Conservation (phyloP, 345 rosid genomes). For the Schrenkiella parvula region DNA sequence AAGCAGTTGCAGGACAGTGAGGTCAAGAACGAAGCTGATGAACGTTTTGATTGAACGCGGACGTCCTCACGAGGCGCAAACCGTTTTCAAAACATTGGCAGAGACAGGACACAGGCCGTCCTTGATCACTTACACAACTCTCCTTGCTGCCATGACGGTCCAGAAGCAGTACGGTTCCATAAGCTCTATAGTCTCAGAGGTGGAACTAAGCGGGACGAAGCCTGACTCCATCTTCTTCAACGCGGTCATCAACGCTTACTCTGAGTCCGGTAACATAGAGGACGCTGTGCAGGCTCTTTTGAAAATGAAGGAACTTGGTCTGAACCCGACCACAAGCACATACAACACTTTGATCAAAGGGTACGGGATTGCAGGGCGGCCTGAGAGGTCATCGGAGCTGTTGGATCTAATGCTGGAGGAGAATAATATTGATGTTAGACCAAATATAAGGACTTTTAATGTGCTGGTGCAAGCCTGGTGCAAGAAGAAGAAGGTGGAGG, state of each 20-base stretch:
- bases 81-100: constrained; percentile 41
- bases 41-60: constrained; percentile 47
- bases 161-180: constrained; percentile 49
- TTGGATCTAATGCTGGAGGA: constrained; percentile 46
- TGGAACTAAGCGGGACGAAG: constrained; percentile 43
- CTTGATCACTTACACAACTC: constrained; percentile 53
- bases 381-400: constrained; percentile 52
- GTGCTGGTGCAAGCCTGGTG: constrained; percentile 66
- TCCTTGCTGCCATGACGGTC: constrained; percentile 53
- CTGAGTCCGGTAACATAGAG: constrained; percentile 57
- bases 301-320: constrained; percentile 58
- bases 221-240: constrained; percentile 54
- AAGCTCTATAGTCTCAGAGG: constrained; percentile 43
- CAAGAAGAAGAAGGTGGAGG: constrained; percentile 45
- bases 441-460: constrained; percentile 56
- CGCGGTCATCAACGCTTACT: constrained; percentile 60
- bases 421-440: constrained; percentile 34
- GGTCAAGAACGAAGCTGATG: constrained; percentile 57
- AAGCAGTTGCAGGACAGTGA: constrained; percentile 48
- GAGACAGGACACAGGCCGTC: constrained; percentile 55
- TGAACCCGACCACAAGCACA: constrained; percentile 52
- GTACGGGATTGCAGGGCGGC: constrained; percentile 53
- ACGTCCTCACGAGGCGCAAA: constrained; percentile 49
- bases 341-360: constrained; percentile 64
- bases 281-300: constrained; percentile 43